Evolutionary conservation across 2,329 filamentous ascomycete genomes (phyloP).

Genomic region (Ceratocystis eucalypticola): DNA sequence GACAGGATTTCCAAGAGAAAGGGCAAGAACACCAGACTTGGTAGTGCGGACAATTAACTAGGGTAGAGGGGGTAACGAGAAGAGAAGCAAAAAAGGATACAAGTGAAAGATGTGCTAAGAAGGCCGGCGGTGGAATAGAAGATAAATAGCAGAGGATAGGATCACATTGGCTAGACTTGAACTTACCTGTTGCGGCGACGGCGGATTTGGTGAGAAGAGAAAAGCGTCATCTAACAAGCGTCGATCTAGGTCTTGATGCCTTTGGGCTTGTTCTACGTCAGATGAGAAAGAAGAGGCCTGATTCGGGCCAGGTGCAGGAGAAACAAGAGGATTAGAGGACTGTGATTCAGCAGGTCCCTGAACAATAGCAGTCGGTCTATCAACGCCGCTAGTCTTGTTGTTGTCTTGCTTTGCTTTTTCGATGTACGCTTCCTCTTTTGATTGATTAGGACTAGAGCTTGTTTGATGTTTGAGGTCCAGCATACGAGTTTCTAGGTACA

Average conservation of each 20-base stretch:
- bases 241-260: neutral
- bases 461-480: neutral
- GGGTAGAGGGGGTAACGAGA: neutral
- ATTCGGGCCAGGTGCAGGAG: neutral
- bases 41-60: neutral
- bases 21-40: neutral
- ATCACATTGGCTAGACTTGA: neutral
- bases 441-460: neutral
- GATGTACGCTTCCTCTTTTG: neutral
- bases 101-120: neutral
- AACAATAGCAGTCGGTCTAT: neutral
- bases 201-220: neutral
- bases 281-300: neutral
- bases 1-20: neutral
- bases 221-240: neutral
- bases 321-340: neutral
- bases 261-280: neutral
- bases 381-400: neutral
- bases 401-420: neutral
- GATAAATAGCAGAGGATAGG: neutral
- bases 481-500: neutral
- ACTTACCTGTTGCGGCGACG: slow-evolving; percentile 5
- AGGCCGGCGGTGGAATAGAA: neutral
- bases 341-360: neutral
- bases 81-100: neutral